Evolutionary conservation across 805 yeast species (phyloP), one percentile per base, ranked within the genome.

Genomic region (Candida dendrica): DNA sequence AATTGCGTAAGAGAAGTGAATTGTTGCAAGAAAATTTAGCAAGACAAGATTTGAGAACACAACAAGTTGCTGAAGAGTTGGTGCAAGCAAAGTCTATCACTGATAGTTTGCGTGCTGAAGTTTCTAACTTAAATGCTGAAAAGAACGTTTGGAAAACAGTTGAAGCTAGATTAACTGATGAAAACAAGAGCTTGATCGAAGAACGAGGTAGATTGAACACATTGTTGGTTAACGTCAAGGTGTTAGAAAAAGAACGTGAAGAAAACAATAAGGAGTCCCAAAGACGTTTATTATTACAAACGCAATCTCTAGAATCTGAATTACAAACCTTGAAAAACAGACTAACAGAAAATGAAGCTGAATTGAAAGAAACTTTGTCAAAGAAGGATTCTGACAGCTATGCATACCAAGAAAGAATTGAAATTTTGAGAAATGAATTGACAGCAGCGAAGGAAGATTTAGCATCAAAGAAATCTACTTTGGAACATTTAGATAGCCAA

Each of bases 201-300:
- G 95, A 88, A 53, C 79, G 76, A 50, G 59, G 71, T 6, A 71
- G 76, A 40, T 63, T 86, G 34, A 79, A 73, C 49, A 70, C 75
- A 3, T 65, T 80, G 44, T 70, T 84, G 9, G 58, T 73, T 7
- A 81, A 74, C 50, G 61, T 86, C 36, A 91, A 85, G 58, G 53
- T 77, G 2, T 55, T 77, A 33, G 77, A 78, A 42, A 69, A 69
- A 40, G 90, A 85, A 54, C 70, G 89, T 41, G 84, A 81, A 39
- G 49, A 60, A 1, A 64, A 75, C 6, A 68, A 74, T 37, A 55
- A 63, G 17, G 81, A 77, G 32, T 54, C 80, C 4, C 68, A 78
- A 17, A 60, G 66, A 13, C 65, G 81, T 34, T 68, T 79, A 40
- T 53, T 70, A 8, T 60, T 65, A 19, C 78, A 77, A 38, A 62